Percentiles rank a stretch among this genome's conserved stretches.
These are phyloP conservation scores for Cucurbita maxima DNA, from an alignment of 306 rosid genomes.

Conservation along the genomic window DNA sequence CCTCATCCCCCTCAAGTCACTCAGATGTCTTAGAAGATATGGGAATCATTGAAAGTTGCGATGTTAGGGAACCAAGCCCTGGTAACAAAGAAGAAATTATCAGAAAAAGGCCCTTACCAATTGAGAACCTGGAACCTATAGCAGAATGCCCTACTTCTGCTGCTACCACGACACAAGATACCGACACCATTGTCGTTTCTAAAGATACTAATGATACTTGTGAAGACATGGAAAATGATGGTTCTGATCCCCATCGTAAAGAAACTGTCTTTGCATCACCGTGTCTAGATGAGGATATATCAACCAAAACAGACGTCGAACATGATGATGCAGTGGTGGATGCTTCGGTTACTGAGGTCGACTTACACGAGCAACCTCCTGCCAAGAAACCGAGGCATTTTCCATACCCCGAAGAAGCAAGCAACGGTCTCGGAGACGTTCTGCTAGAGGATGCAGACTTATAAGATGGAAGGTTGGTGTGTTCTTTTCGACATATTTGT, in stretches of 20 bases:
- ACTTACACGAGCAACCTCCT: slow-evolving; percentile 29
- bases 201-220: slow-evolving; percentile 10
- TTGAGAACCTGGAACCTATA: slow-evolving; percentile 12
- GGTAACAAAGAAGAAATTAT: slow-evolving; percentile 21
- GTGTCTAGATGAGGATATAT: slow-evolving; percentile 3
- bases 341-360: slow-evolving; percentile 12
- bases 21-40: slow-evolving; percentile 34
- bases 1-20: slow-evolving; percentile 19
- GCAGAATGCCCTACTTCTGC: slow-evolving; percentile 18
- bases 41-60: slow-evolving; percentile 25
- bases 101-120: slow-evolving; percentile 9
- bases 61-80: slow-evolving; percentile 21
- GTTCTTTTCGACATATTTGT: not conserved
- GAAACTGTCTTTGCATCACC: slow-evolving; percentile 13
- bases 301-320: slow-evolving; percentile 2
- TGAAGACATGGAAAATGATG: slow-evolving; percentile 13
- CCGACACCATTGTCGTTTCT: slow-evolving; percentile 10
- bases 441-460: not conserved
- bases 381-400: slow-evolving; percentile 35
- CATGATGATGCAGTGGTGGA: slow-evolving; percentile 14
- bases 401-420: slow-evolving; percentile 4
- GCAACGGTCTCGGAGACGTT: not conserved
- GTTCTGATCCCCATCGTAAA: not conserved
- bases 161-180: not conserved
- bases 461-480: not conserved